Evolutionary conservation across 768 basidiomycete species (phyloP).

Genomic region (Pulveroboletus frians): DNA sequence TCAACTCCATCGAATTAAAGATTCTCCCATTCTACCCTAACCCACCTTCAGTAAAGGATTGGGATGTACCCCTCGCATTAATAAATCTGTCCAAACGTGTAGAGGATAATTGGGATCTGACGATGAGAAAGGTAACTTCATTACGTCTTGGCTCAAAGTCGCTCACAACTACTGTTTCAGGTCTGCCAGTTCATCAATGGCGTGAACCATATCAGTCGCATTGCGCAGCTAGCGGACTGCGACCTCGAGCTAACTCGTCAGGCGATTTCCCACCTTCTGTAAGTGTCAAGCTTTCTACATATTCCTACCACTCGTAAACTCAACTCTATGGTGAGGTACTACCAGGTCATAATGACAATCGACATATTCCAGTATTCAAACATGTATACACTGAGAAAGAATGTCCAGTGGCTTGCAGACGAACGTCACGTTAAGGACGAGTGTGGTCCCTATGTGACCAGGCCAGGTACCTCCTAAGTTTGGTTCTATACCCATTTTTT

Average conservation of each 20-base stretch:
- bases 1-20: slow-evolving; percentile 93
- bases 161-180: slow-evolving; percentile 21
- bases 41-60: slow-evolving; percentile 82
- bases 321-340: slow-evolving; percentile 55
- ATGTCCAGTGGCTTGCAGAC: slow-evolving; percentile 81
- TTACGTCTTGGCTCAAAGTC: not conserved
- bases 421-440: slow-evolving; percentile 82
- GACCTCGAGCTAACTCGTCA: slow-evolving; percentile 77
- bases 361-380: slow-evolving; percentile 99
- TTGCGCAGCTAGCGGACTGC: slow-evolving; percentile 88
- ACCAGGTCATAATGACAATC: slow-evolving; percentile 93
- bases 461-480: slow-evolving; percentile 44
- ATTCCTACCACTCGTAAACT: slow-evolving; percentile 1
- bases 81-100: slow-evolving; percentile 76
- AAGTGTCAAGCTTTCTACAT: slow-evolving; percentile 24
- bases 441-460: slow-evolving; percentile 89
- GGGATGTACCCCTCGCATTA: slow-evolving; percentile 91
- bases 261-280: slow-evolving; percentile 91
- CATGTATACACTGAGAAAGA: slow-evolving; percentile 89
- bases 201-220: slow-evolving; percentile 83
- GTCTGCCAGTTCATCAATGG: slow-evolving; percentile 84
- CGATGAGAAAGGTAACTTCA: slow-evolving; percentile 73
- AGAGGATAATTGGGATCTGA: slow-evolving; percentile 95
- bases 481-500: not conserved
- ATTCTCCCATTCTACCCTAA: slow-evolving; percentile 97